These are phyloP conservation scores for Lachancea cidri DNA, from an alignment of 805 yeast genomes.

Conservation along the genomic window DNA sequence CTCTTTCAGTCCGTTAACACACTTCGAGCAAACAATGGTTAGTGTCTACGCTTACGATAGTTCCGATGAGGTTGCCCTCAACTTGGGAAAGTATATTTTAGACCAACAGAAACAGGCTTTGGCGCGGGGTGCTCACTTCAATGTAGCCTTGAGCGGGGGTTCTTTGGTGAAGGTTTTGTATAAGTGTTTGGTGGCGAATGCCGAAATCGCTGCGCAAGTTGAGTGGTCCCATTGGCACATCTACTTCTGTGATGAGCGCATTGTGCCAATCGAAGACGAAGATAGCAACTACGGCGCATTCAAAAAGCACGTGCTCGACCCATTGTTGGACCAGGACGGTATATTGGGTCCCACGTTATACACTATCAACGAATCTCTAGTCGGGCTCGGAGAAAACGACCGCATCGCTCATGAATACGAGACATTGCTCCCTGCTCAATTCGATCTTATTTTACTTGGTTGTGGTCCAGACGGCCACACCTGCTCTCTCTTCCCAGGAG, in stretches of 20 bases:
- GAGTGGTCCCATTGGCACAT: conserved; percentile 76
- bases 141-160: conserved; percentile 87
- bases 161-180: conserved; percentile 69
- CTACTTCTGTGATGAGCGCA: conserved; percentile 85
- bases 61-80: conserved; percentile 54
- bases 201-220: conserved; percentile 38
- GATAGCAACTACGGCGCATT: conserved; percentile 87
- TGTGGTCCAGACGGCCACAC: conserved; percentile 98
- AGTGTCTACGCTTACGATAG: conserved; percentile 40
- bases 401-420: conserved; percentile 63
- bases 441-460: conserved; percentile 74
- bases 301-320: conserved; percentile 53
- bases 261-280: conserved; percentile 73
- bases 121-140: conserved; percentile 42
- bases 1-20: neutral
- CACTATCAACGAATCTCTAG: conserved; percentile 60
- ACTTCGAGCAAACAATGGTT: conserved; percentile 35
- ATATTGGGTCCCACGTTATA: conserved; percentile 50
- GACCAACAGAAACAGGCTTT: conserved; percentile 59
- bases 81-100: conserved; percentile 61
- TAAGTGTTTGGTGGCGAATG: conserved; percentile 59
- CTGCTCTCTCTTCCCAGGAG: conserved; percentile 84
- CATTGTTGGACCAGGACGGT: conserved; percentile 38
- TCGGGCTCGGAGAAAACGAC: conserved; percentile 46
- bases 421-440: conserved; percentile 43